Base-by-base conservation (phyloP, 1,284 basidiomycete genomes). In the Apiotrichum porosum region DNA sequence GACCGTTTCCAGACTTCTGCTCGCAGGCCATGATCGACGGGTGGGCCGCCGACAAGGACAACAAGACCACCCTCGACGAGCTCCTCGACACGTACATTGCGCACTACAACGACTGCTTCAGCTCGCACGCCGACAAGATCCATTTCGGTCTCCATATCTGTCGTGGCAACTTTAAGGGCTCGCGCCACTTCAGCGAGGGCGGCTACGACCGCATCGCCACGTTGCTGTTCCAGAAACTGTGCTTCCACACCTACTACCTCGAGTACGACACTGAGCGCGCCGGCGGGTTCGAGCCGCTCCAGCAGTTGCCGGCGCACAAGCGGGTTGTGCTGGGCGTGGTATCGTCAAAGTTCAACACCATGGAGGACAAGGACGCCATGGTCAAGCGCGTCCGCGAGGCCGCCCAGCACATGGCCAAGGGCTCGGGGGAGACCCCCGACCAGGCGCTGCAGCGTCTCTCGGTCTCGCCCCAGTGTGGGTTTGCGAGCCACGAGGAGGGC, bases 191-290 rank as follows among this genome's bases (percentile, higher is more conserved):
- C 70, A 77, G 78, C 22, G 82, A 86, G 65, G 84, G 86, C 6
- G 80, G 83, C 0, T 90, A 89, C 65, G 82, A 80, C 64, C 78
- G 77, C 32, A 88, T 90, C 62, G 83, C 86, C 12, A 68, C 76
- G 57, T 85, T 61, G 28, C 61, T 88, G n/a, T 86, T 87, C 77
- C 79, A 79, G 57, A 72, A 80, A 43, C 76, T 88, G 49, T 79
- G 86, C 62, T 84, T 86, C n/a, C 83, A 87, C 61, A 78, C 77
- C 38, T 87, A 83, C 68, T 88, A 85, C 56, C 65, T 76, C 43
- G 86, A 89, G 72, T 89, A 86, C 68, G 87, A 90, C 65, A 84
- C 83, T 15, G 77, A 79, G 47, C 81, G 84, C 22, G 80, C 85
- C 0, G 84, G 84, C 38, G 78, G 80, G 49, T 88, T 88, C 60